These are phyloP conservation scores for Musa balbisiana DNA, from an alignment of 202 grass and related monocot species.

Conservation along the genomic window DNA sequence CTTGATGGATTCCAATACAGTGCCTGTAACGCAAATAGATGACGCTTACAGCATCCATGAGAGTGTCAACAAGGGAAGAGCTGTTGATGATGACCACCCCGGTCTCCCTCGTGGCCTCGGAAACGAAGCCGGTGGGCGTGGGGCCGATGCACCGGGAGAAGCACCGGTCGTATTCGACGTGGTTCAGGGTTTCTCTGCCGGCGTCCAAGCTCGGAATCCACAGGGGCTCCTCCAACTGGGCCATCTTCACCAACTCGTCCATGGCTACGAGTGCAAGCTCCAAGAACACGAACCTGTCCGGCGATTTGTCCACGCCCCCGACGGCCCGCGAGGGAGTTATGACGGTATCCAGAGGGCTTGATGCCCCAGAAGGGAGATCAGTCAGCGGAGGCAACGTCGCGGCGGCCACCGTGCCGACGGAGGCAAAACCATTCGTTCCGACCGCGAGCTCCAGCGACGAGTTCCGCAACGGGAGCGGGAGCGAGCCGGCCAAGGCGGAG, in stretches of 20 bases:
- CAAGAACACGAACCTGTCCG: constrained; percentile 45
- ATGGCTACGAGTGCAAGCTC: constrained; percentile 63
- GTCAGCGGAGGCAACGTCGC: constrained; percentile 24
- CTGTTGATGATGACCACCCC: constrained; percentile 19
- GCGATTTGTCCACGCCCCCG: constrained; percentile 28
- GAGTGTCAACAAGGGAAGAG: constrained; percentile 14
- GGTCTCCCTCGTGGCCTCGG: constrained; percentile 29
- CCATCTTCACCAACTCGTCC: constrained; percentile 90
- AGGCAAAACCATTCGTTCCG: constrained; percentile 1
- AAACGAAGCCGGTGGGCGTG: constrained; percentile 14
- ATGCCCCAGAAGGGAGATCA: constrained; percentile 29
- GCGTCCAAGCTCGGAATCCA: constrained; percentile 40
- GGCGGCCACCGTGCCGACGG: constrained; percentile 10
- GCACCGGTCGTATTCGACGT: constrained; percentile 1
- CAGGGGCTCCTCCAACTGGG: constrained; percentile 56
- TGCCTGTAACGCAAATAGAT: too few species aligned
- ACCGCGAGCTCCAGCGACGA: constrained; percentile 22
- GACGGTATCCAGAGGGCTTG: constrained; percentile 4
- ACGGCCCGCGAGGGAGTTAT: constrained; percentile 5
- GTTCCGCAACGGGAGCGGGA: constrained; percentile 1
- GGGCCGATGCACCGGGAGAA: constrained; percentile 17
- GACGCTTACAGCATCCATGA: constrained; percentile 31
- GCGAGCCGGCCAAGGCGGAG: background rate
- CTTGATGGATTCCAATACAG: background rate
- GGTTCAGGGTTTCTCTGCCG: constrained; percentile 22